Conservation (phyloP, 2,329 filamentous ascomycete genomes). For the Alternaria triticina region DNA sequence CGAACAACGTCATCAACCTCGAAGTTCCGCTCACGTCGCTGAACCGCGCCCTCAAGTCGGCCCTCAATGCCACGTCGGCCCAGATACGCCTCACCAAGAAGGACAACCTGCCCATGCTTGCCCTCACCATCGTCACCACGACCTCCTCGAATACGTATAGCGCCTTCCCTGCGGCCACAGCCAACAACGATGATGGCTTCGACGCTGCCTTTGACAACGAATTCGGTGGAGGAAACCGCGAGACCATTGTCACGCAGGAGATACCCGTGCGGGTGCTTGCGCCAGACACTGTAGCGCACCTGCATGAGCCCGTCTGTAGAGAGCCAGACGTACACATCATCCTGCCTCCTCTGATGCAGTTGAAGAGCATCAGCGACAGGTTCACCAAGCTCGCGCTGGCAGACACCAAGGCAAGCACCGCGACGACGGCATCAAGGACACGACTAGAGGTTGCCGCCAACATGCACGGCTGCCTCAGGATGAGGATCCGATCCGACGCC, state of each 20-base stretch:
- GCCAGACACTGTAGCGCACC: constrained; percentile 82
- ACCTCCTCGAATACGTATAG: constrained; percentile 58
- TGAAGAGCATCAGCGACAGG: constrained; percentile 93
- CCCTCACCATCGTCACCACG: constrained; percentile 85
- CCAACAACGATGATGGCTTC: constrained; percentile 35
- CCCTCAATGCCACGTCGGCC: constrained; percentile 78
- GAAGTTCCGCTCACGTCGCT: constrained; percentile 89
- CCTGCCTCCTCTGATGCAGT: constrained; percentile 81
- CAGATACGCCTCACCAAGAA: constrained; percentile 92
- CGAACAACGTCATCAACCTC: constrained; percentile 91
- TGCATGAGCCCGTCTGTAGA: constrained; percentile 88
- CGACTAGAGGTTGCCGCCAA: constrained; percentile 89
- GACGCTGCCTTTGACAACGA: constrained; percentile 33
- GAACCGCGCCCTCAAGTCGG: constrained; percentile 89
- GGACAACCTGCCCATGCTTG: constrained; percentile 83
- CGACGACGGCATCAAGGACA: constrained; percentile 35
- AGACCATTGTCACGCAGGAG: constrained; percentile 93
- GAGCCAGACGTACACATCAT: constrained; percentile 95
- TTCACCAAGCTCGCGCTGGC: constrained; percentile 78
- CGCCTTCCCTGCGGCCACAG: constrained; percentile 37
- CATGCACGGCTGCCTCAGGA: constrained; percentile 85
- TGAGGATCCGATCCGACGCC: constrained; percentile 82
- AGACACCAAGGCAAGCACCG: constrained; percentile 46
- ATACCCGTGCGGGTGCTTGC: constrained; percentile 92
- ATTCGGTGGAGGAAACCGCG: constrained; percentile 66